Base-by-base conservation (phyloP, 306 rosid genomes). In the Amphicarpaea edgeworthii region DNA sequence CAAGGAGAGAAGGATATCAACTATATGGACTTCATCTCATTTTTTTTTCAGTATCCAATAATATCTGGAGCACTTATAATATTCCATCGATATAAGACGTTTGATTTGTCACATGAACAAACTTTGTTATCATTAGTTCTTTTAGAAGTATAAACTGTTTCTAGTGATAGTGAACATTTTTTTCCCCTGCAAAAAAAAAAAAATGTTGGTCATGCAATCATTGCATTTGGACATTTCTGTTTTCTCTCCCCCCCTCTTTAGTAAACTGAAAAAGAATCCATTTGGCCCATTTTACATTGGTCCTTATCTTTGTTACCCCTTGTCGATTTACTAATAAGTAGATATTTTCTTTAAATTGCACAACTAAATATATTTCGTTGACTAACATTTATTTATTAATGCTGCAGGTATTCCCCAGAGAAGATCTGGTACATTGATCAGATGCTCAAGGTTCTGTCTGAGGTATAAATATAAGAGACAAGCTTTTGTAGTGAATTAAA, bases 391-490 rank as follows among this genome's bases (percentile, higher is more conserved):
- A 68, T 68, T 66, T 26, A 28, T 70, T 92, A 78, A 40, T 78
- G 85, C 67, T 85, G 77, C 82, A 95, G 99, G 93, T 90, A 90
- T 88, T 89, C 99, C 83, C 93, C 89, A 0, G 97, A 92, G 90
- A 95, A 92, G 91, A 90, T 95, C 68, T 95, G 99, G 99, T 95
- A 95, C 86, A 86, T 95, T 59, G 97, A 95, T 83, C 97, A 89
- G 90, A 95, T 95, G 99, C 97, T 95, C 38, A 92, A 89, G 88
- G 99, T 95, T 92, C 92, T 95, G 77, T 85, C 92, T 53, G 97
- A 95, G 99, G 99, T 95, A 95, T 85, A 88, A 83, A 83, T 77
- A 75, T 73, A 49, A 32, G 81, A 72, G 67, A 77, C 82, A 66
- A 70, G 34, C 59, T 42, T 64, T 81, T 78, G 64, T 58, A 41